These are phyloP conservation scores for Sophora flavescens DNA, from an alignment of 306 rosid species.

Conservation along the genomic window DNA sequence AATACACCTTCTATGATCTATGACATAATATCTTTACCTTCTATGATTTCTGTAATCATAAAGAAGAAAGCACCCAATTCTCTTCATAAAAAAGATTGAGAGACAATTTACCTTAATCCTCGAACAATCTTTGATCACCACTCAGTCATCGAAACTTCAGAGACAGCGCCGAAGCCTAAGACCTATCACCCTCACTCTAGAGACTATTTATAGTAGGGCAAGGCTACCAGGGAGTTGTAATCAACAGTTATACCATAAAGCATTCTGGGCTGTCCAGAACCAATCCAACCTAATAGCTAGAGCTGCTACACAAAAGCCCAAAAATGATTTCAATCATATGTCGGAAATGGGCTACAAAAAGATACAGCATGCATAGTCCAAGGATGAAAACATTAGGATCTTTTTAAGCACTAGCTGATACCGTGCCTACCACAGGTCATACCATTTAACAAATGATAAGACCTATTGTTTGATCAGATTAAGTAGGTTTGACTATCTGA, in stretches of 20 bases:
- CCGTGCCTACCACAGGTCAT: slow-evolving; percentile 11
- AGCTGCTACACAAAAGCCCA: neutral
- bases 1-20: neutral
- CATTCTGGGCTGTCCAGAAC: neutral
- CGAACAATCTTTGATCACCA: slow-evolving; percentile 11
- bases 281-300: neutral
- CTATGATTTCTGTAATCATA: neutral
- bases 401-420: neutral
- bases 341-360: neutral
- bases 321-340: neutral
- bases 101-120: slow-evolving; percentile 4
- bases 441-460: neutral
- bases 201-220: slow-evolving; percentile 34
- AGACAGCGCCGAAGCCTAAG: neutral
- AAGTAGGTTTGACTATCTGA: slow-evolving; percentile 3
- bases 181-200: neutral
- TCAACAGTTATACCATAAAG: slow-evolving; percentile 1
- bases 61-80: neutral
- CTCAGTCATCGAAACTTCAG: neutral
- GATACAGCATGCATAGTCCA: neutral
- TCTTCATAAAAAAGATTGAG: neutral
- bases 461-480: neutral
- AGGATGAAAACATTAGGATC: neutral
- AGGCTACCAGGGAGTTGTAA: slow-evolving; percentile 15
- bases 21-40: neutral